Evolutionary conservation across 2,329 filamentous ascomycete species (phyloP).

Genomic region (Zymoseptoria crescenta): DNA sequence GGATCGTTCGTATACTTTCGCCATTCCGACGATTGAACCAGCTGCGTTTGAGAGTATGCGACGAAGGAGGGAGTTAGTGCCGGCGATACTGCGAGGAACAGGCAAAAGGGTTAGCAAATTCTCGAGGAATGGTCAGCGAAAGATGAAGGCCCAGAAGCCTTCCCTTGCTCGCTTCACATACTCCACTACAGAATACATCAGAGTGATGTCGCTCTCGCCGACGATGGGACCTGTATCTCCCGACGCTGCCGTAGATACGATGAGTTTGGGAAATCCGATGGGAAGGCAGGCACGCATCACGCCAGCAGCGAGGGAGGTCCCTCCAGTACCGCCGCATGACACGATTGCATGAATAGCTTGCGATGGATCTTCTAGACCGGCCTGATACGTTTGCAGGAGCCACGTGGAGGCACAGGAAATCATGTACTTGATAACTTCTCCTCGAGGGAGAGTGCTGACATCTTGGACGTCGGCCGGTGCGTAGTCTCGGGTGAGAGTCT

Average conservation of each 20-base stretch:
- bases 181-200: slow-evolving; percentile 67
- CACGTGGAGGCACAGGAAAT: slow-evolving; percentile 42
- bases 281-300: slow-evolving; percentile 56
- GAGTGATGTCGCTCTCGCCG: slow-evolving; percentile 59
- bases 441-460: slow-evolving; percentile 39
- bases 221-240: slow-evolving; percentile 59
- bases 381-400: slow-evolving; percentile 27
- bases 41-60: slow-evolving; percentile 56
- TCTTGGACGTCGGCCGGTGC: slow-evolving; percentile 21
- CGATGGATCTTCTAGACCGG: slow-evolving; percentile 11
- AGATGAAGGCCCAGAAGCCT: background rate
- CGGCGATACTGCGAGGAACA: slow-evolving; percentile 43
- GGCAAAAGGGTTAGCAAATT: background rate
- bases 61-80: slow-evolving; percentile 52
- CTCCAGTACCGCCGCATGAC: slow-evolving; percentile 53
- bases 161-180: background rate
- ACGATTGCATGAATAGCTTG: slow-evolving; percentile 42
- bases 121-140: background rate
- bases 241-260: slow-evolving; percentile 62
- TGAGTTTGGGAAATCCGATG: slow-evolving; percentile 61
- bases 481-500: slow-evolving; percentile 34
- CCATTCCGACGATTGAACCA: slow-evolving; percentile 53
- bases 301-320: slow-evolving; percentile 52
- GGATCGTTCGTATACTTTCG: slow-evolving; percentile 35
- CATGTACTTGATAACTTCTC: slow-evolving; percentile 52